Base-by-base conservation (phyloP, 345 rosid genomes). In the Euclidium syriacum region DNA sequence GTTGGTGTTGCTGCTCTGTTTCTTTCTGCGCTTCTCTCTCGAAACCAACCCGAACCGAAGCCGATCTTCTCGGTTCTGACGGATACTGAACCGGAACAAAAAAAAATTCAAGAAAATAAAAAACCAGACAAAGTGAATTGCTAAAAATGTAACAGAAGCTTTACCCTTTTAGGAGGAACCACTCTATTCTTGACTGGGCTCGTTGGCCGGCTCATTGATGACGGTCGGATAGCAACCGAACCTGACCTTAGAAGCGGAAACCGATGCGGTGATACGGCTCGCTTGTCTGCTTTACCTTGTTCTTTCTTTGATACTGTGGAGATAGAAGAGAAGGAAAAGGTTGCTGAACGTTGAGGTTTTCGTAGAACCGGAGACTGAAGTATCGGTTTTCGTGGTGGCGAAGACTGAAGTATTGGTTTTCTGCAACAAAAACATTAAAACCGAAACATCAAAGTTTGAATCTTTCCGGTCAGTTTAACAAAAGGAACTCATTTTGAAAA, bases 191-290 rank as follows among this genome's bases (percentile, higher is more conserved):
- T 74, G 51, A 33, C 76, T 2, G 98, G 98, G 11, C 91, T 84
- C 11, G 80, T 79, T 34, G 92, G 79, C 61, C 96, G 70, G 65
- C 79, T 86, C 5, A 34, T 0, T 6, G 95, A 82, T 22, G 80
- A 77, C 10, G 87, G 78, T 71, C 95, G 70, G 39, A 76, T 77
- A 18, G 85, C 72, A 42, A 81, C 50, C 3, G 95, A 86, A 22
- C 91, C 95, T 11, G 96, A 88, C 53, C 90, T 88, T 65, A 86
- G 58, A 35, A 85, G 81, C 0, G 98, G 98, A 74, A 91, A 88
- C 10, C 88, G 88, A 73, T 79, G 79, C 0, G 98, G 98, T 25
- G 96, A 91, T 43, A 81, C 78, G 23, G 95, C 39, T 64, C 87
- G 77, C 46, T 88, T 86, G 47, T 83, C 98, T 91, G 83, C 32